Conservation (phyloP, 495 filamentous ascomycete species). For the Alectoria sarmentosa region DNA sequence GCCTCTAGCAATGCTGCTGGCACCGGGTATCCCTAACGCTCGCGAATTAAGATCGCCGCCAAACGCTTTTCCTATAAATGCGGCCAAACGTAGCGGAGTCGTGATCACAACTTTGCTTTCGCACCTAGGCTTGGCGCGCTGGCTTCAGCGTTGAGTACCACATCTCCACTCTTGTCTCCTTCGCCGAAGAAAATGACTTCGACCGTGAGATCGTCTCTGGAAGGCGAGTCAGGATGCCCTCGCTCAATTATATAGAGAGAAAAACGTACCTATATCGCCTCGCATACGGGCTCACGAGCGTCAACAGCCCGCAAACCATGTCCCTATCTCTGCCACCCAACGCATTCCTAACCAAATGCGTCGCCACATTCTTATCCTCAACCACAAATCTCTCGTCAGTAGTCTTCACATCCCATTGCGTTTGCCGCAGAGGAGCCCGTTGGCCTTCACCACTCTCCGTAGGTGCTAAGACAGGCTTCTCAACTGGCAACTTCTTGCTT, state of each 20-base stretch:
- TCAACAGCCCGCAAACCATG: constrained; percentile 89
- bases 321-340: constrained; percentile 90
- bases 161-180: constrained; percentile 60
- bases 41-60: not conserved
- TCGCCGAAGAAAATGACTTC: constrained; percentile 98
- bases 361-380: constrained; percentile 93
- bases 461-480: constrained; percentile 30
- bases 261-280: constrained; percentile 69
- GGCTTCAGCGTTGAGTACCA: constrained; percentile 79
- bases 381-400: constrained; percentile 77
- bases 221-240: not conserved
- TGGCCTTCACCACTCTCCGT: constrained; percentile 47
- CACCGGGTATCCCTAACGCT: not conserved
- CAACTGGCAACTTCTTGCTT: constrained; percentile 46
- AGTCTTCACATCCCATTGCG: constrained; percentile 69
- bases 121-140: constrained; percentile 50
- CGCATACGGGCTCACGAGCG: constrained; percentile 83
- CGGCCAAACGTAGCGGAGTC: not conserved
- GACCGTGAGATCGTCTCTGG: constrained; percentile 88
- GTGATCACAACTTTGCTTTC: constrained; percentile 52
- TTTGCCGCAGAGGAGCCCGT: constrained; percentile 69
- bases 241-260: constrained; percentile 1
- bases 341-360: constrained; percentile 92
- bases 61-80: constrained; percentile 3
- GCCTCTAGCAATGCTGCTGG: not conserved